These are phyloP conservation scores for Xylariaceae sp. DNA, from an alignment of 2,329 filamentous ascomycete genomes.

Conservation along the genomic window DNA sequence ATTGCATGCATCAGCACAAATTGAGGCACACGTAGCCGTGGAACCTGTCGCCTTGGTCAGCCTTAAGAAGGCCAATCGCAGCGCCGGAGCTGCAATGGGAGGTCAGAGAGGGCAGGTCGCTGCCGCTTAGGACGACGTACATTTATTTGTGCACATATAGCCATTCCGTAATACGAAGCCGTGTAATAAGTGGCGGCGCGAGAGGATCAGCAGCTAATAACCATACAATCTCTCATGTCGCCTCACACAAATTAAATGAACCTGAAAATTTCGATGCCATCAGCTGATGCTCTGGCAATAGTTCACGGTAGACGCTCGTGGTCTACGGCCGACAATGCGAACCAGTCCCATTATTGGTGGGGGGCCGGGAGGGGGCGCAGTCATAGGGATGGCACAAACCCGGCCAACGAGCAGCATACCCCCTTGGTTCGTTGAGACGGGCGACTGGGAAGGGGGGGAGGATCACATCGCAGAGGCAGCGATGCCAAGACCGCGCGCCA, in stretches of 20 bases:
- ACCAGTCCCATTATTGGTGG: conserved; percentile 12
- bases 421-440: too few species aligned
- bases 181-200: background rate
- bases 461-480: background rate
- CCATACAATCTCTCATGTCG: conserved; percentile 2
- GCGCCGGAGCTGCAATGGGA: background rate
- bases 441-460: too few species aligned
- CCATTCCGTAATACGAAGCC: background rate
- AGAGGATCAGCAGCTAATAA: conserved; percentile 10
- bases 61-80: conserved; percentile 13
- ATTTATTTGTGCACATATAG: background rate
- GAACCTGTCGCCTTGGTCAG: conserved; percentile 16
- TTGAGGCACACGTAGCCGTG: conserved; percentile 8
- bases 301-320: conserved; percentile 5
- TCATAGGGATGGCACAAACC: background rate
- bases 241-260: background rate
- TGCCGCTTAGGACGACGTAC: conserved; percentile 3
- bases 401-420: background rate
- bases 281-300: conserved; percentile 14
- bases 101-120: conserved; percentile 3
- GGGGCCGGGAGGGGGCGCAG: conserved; percentile 14
- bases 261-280: background rate
- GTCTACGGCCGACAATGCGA: background rate
- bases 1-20: conserved; percentile 15
- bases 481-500: background rate